Evolutionary conservation across 2,329 filamentous ascomycete genomes (phyloP).

Genomic region (Thelonectria olida): DNA sequence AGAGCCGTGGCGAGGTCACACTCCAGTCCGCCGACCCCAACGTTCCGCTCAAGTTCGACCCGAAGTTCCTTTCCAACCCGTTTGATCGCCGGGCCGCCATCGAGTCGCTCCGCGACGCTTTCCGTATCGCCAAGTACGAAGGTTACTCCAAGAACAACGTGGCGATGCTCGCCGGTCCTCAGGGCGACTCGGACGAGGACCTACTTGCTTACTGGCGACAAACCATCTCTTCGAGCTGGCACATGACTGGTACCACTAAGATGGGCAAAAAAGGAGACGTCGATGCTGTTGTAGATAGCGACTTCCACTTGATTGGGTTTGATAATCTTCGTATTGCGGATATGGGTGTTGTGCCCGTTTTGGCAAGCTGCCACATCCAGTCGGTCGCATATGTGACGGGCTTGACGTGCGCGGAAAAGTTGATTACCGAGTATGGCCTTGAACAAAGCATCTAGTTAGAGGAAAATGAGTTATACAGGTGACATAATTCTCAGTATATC

Average conservation of each 20-base stretch:
- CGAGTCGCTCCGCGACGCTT: constrained; percentile 55
- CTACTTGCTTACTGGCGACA: constrained; percentile 56
- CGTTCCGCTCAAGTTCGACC: constrained; percentile 61
- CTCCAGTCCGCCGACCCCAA: constrained; percentile 62
- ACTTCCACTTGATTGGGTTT: constrained; percentile 32
- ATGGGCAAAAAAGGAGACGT: constrained; percentile 60
- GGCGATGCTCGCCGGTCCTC: constrained; percentile 51
- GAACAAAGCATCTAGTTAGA: no score
- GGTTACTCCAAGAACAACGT: constrained; percentile 56
- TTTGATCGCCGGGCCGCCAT: constrained; percentile 63
- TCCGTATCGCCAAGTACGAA: constrained; percentile 51
- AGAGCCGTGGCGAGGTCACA: constrained; percentile 60
- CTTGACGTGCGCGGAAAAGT: constrained; percentile 58
- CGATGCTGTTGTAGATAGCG: constrained; percentile 57
- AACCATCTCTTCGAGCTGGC: constrained; percentile 58
- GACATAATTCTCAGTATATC: no score
- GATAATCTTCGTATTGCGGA: constrained; percentile 33
- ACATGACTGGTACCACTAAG: constrained; percentile 64
- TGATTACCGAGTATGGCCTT: constrained; percentile 27
- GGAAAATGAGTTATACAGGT: no score
- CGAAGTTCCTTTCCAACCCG: constrained; percentile 60
- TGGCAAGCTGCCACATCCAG: constrained; percentile 62
- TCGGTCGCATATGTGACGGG: constrained; percentile 64
- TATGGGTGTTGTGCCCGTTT: constrained; percentile 38
- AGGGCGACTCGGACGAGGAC: constrained; percentile 62